These are phyloP conservation scores for Erodium moschatum DNA, from an alignment of 441 rosid species.

Conservation along the genomic window DNA sequence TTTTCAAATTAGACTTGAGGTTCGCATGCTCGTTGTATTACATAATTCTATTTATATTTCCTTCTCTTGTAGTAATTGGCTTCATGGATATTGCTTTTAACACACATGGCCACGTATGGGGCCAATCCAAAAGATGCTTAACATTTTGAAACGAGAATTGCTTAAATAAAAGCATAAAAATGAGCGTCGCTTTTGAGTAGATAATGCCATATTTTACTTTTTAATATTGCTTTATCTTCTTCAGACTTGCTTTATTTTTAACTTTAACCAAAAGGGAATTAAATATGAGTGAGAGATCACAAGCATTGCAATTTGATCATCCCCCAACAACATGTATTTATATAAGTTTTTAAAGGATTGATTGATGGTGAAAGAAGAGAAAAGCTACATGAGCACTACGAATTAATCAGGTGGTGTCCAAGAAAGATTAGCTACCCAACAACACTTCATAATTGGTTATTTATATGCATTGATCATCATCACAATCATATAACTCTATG, in stretches of 20 bases:
- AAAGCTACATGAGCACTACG: constrained; percentile 29
- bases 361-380: constrained; percentile 37
- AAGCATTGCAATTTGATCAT: constrained; percentile 14
- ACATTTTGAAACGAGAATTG: constrained; percentile 35
- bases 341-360: constrained; percentile 33
- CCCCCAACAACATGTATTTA: constrained; percentile 22
- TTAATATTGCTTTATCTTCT: constrained; percentile 10
- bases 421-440: constrained; percentile 22
- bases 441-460: constrained; percentile 10
- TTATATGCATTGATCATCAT: not conserved
- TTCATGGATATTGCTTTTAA: constrained; percentile 36
- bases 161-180: constrained; percentile 39
- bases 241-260: constrained; percentile 35
- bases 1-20: too few relatives aligned
- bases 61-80: constrained; percentile 24
- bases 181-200: constrained; percentile 66
- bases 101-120: constrained; percentile 73
- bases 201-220: constrained; percentile 69
- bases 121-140: constrained; percentile 37
- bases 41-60: too few relatives aligned
- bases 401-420: constrained; percentile 10
- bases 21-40: too few relatives aligned
- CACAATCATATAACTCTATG: too few relatives aligned
- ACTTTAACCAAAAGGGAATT: constrained; percentile 37
- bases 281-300: constrained; percentile 12